Base-by-base conservation (phyloP, 2,329 filamentous ascomycete genomes). In the Cytospora paraplurivora region DNA sequence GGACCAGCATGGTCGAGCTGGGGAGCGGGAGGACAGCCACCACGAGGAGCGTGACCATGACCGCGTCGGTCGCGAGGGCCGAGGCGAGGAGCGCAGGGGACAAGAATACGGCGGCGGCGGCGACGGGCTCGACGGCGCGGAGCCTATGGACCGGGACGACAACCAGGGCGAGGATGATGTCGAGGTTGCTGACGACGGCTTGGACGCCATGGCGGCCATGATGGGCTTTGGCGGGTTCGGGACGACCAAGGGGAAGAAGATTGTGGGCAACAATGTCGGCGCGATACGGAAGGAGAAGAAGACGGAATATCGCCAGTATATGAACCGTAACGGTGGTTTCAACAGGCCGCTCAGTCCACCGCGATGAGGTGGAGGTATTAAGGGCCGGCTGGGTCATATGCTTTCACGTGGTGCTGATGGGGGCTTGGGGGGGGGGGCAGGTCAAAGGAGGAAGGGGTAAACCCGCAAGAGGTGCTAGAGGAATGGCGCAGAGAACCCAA, bases 241-340 rank as follows among this genome's bases (percentile, higher is more conserved):
- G 63, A 88, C 87, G 32, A 98, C 95, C 21, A 96, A 98, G 77
- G 87, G 91, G 65, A 92, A 90, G 61, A 96, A 97, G 73, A 88
- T 99, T 1, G 83, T 85, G 0, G 95, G 95, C 1, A 99, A 99
- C 73, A 87, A 93, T 72, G 86, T 89, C 50, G 93, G 91, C 62
- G 92, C 82, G 0, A 87, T 97, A 59, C 82, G 89, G 69, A 97
- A 95, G 82, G 92, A 95, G 78, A 97, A 97, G 86, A 93, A 92
- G 85, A 91, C 89, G 15, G 86, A 96, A 80, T 98, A 97, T 73
- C 85, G 95, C 70, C 95, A 99, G 84, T 99, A 99, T 77, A 99
- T 99, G 87, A 95, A 95, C 73, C 85, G 91, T 62, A 81, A 87
- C 58, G 91, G 91, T 62, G 91, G 91, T 7, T 95, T 95, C 80